A percentile compares a stretch with the other conserved stretches of the same genome.
phyloP scores from a whole-genome alignment of 192 early-diverging fungal species.

The Backusella tarrabulga region DNA sequence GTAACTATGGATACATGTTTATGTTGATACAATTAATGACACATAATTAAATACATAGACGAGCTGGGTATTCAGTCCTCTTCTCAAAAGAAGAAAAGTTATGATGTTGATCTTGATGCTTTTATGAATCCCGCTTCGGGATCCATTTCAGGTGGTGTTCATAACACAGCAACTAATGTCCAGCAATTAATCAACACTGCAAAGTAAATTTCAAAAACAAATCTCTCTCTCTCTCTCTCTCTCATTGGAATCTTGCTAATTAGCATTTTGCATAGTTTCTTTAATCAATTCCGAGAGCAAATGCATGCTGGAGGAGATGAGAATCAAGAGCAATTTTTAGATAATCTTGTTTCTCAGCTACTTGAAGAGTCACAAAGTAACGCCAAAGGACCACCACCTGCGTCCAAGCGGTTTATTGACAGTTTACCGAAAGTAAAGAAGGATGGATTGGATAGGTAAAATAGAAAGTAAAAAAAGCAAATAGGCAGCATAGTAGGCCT shows the following conservation, averaged over 20 bases:
- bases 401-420: conserved; percentile 36
- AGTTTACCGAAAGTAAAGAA: conserved; percentile 23
- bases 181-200: conserved; percentile 20
- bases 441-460: conserved; percentile 20
- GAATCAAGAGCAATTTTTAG: conserved; percentile 37
- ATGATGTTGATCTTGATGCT: conserved; percentile 27
- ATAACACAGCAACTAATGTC: background rate
- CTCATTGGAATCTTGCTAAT: background rate
- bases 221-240: background rate
- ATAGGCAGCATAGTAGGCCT: background rate
- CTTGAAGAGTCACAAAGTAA: conserved; percentile 38
- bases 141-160: background rate
- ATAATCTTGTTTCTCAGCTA: conserved; percentile 39
- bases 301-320: conserved; percentile 29
- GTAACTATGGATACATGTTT: conserved; percentile 13
- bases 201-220: conserved; percentile 7
- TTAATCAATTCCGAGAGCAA: conserved; percentile 26
- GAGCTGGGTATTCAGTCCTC: conserved; percentile 3
- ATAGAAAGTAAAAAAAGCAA: background rate
- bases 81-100: conserved; percentile 5
- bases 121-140: conserved; percentile 30
- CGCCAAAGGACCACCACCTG: conserved; percentile 41
- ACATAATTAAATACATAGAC: conserved; percentile 18
- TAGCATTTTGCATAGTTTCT: conserved; percentile 12
- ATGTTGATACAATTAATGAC: background rate